These are phyloP conservation scores for Parachaetomium inaequale DNA, from an alignment of 495 filamentous ascomycete species.

Conservation along the genomic window DNA sequence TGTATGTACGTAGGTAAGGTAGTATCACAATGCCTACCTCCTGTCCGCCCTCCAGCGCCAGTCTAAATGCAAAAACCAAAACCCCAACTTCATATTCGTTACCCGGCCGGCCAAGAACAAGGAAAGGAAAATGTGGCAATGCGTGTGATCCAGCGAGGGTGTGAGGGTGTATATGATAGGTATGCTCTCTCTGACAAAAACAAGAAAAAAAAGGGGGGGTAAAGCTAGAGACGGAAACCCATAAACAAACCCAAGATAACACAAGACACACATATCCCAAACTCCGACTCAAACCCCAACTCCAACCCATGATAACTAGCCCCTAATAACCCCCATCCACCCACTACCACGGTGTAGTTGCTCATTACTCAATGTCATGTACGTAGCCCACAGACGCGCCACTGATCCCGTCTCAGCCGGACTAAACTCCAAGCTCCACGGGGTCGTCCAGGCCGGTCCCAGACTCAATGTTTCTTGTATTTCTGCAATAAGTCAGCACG, in stretches of 20 bases:
- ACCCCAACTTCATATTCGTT: not conserved
- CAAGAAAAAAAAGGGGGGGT: not conserved
- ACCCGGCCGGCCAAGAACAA: not conserved
- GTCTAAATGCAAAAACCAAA: slow-evolving; percentile 10
- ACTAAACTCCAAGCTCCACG: not conserved
- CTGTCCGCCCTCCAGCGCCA: not conserved
- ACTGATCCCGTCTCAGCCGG: not conserved
- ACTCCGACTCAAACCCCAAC: too few species aligned
- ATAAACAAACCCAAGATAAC: too few species aligned
- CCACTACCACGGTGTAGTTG: too few species aligned
- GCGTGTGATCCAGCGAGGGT: too few species aligned
- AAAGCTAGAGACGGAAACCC: too few species aligned
- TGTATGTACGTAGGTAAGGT: not conserved
- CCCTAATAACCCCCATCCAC: too few species aligned
- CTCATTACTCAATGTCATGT: too few species aligned
- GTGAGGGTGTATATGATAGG: not conserved
- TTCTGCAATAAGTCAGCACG: slow-evolving; percentile 20
- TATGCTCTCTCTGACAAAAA: not conserved
- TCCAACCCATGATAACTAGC: too few species aligned
- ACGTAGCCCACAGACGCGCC: too few species aligned
- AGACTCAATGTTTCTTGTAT: slow-evolving; percentile 22
- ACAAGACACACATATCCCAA: too few species aligned
- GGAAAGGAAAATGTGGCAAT: not conserved
- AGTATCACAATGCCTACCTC: not conserved
- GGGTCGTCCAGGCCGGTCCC: not conserved